Percentiles rank a stretch among this genome's conserved stretches.
Evolutionary conservation across 441 rosid species (phyloP).

Genomic region (Sinapis alba): DNA sequence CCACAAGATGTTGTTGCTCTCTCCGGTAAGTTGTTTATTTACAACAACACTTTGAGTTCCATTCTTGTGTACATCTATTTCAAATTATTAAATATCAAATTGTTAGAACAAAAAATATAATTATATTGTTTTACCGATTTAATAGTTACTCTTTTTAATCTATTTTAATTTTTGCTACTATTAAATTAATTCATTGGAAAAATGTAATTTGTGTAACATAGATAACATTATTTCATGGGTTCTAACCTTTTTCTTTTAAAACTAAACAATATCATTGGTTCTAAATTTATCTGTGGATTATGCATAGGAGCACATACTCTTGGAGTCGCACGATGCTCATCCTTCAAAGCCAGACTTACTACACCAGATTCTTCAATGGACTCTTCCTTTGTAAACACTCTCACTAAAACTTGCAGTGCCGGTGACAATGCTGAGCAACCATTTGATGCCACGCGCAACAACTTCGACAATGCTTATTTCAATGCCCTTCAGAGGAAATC

Average conservation of each 20-base stretch:
- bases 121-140: background rate
- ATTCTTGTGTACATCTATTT: background rate
- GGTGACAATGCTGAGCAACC: slow-evolving; percentile 80
- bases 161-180: background rate
- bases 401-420: slow-evolving; percentile 61
- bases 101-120: background rate
- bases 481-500: slow-evolving; percentile 52
- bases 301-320: slow-evolving; percentile 79
- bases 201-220: background rate
- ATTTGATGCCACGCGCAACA: slow-evolving; percentile 62
- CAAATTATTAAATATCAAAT: background rate
- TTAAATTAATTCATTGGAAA: background rate
- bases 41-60: background rate
- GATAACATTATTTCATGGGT: background rate
- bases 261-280: background rate
- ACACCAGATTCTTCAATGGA: slow-evolving; percentile 53
- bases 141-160: background rate
- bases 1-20: slow-evolving; percentile 87
- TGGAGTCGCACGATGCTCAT: slow-evolving; percentile 84
- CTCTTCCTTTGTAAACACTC: slow-evolving; percentile 53
- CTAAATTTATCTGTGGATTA: background rate
- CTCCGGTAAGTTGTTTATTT: slow-evolving; percentile 52
- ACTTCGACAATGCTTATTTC: slow-evolving; percentile 75
- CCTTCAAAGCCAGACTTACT: slow-evolving; percentile 70
- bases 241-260: background rate